Evolutionary conservation across 768 basidiomycete genomes (phyloP).

Genomic region (Rhodotorula sphaerocarpa): DNA sequence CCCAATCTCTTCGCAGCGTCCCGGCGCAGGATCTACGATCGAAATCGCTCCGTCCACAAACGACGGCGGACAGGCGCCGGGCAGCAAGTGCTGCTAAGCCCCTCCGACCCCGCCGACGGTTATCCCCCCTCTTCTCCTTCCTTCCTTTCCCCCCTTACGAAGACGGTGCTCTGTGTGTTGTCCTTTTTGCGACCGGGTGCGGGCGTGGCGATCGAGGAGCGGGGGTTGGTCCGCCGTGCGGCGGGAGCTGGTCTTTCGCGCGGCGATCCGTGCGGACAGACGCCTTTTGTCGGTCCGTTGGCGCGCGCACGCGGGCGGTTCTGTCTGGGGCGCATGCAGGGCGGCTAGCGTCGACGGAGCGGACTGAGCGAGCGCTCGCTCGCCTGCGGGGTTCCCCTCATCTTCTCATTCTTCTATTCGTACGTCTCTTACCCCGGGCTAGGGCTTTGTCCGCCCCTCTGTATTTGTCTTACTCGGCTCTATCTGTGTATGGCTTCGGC

Average conservation of each 20-base stretch:
- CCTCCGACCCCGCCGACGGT: not conserved
- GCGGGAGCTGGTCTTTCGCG: slow-evolving; percentile 4
- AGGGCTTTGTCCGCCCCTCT: not conserved
- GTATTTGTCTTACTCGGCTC: not conserved
- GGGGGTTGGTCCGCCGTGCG: too few relatives aligned
- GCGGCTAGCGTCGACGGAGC: not conserved
- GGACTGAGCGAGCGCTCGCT: not conserved
- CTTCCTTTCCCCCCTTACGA: not conserved
- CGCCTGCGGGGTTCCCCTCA: not conserved
- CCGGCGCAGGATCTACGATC: slow-evolving; percentile 68
- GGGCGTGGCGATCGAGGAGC: not conserved
- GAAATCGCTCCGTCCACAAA: slow-evolving; percentile 63
- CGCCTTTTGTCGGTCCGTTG: too few relatives aligned
- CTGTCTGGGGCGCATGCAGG: not conserved
- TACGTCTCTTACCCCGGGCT: not conserved
- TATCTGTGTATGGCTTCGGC: too few relatives aligned
- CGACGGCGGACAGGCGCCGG: slow-evolving; percentile 45
- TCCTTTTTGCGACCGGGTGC: not conserved
- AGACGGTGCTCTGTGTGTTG: too few relatives aligned
- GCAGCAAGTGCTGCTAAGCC: slow-evolving; percentile 43
- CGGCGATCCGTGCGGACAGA: too few relatives aligned
- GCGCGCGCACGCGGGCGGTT: too few relatives aligned
- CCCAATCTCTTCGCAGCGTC: slow-evolving; percentile 58
- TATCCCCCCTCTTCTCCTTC: not conserved
- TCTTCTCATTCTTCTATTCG: not conserved